phyloP scores from a whole-genome alignment of 1,284 basidiomycete species.

The Limonomyces culmigenus region DNA sequence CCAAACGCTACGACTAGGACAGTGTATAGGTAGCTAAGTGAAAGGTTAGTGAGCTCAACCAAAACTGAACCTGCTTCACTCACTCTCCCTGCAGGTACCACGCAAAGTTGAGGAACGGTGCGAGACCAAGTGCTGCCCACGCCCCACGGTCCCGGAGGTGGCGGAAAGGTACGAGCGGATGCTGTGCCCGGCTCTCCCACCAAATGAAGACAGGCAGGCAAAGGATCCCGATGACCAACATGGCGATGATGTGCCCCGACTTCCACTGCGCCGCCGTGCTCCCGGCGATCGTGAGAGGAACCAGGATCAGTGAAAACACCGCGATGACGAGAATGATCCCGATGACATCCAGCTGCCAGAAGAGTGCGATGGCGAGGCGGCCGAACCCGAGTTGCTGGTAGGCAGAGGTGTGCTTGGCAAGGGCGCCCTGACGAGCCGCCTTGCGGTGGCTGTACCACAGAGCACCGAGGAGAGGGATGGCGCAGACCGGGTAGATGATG shows the following conservation, averaged over 20 bases:
- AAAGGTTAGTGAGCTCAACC: slow-evolving; percentile 11
- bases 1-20: slow-evolving; percentile 19
- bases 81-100: slow-evolving; percentile 6
- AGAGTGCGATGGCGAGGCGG: slow-evolving; percentile 13
- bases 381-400: not conserved
- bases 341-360: slow-evolving; percentile 20
- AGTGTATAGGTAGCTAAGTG: slow-evolving; percentile 16
- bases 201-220: slow-evolving; percentile 16
- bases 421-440: slow-evolving; percentile 6
- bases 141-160: slow-evolving; percentile 19
- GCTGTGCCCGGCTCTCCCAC: slow-evolving; percentile 18
- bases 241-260: slow-evolving; percentile 17
- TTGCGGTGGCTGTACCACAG: slow-evolving; percentile 13
- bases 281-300: slow-evolving; percentile 20
- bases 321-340: slow-evolving; percentile 18
- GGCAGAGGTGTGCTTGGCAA: slow-evolving; percentile 1
- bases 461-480: slow-evolving; percentile 14
- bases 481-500: slow-evolving; percentile 19
- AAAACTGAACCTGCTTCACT: slow-evolving; percentile 6
- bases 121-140: slow-evolving; percentile 16
- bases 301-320: slow-evolving; percentile 16
- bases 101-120: slow-evolving; percentile 16
- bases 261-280: slow-evolving; percentile 14
- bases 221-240: slow-evolving; percentile 19
- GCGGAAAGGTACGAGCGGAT: slow-evolving; percentile 18